Percentiles rank a stretch among this genome's conserved stretches.
Conservation (phyloP, 805 yeast genomes). For the Pachysolen tannophilus region DNA sequence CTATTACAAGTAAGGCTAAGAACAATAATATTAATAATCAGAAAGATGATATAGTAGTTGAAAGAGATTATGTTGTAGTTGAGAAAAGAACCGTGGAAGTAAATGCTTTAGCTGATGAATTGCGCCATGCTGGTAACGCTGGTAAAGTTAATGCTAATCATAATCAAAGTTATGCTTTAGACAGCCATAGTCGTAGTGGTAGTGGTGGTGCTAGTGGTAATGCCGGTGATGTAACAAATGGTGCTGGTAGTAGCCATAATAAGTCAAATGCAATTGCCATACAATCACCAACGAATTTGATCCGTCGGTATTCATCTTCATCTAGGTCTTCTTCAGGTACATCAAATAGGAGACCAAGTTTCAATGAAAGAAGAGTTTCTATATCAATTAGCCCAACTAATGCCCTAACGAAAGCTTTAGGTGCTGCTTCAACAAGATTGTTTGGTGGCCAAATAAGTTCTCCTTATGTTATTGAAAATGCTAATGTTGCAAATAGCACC, state of each 20-base stretch:
- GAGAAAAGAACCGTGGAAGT: constrained; percentile 94
- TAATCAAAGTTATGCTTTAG: no score
- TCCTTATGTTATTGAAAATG: constrained; percentile 6
- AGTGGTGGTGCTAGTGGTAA: no score
- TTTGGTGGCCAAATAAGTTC: constrained; percentile 43
- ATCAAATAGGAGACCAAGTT: constrained; percentile 49
- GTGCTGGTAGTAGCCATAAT: constrained; percentile 1
- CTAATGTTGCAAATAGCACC: constrained; percentile 5
- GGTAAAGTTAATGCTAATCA: constrained; percentile 31
- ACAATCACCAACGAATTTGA: neutral
- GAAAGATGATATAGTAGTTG: constrained; percentile 41
- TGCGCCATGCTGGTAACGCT: constrained; percentile 58
- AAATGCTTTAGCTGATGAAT: constrained; percentile 90
- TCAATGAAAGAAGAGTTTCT: constrained; percentile 56
- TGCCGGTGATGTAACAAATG: neutral
- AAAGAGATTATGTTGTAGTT: constrained; percentile 87
- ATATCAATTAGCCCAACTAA: constrained; percentile 74
- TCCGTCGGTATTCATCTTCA: constrained; percentile 25
- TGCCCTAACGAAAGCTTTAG: constrained; percentile 78
- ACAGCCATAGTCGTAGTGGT: constrained; percentile 9
- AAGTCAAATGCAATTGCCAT: constrained; percentile 3
- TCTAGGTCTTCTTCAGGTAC: constrained; percentile 41
- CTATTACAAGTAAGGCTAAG: no score
- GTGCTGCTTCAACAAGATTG: constrained; percentile 78
- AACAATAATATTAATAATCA: no score